Evolutionary conservation across 257 asterid species (phyloP).

Genomic region (Ajuga chamaepitys): DNA sequence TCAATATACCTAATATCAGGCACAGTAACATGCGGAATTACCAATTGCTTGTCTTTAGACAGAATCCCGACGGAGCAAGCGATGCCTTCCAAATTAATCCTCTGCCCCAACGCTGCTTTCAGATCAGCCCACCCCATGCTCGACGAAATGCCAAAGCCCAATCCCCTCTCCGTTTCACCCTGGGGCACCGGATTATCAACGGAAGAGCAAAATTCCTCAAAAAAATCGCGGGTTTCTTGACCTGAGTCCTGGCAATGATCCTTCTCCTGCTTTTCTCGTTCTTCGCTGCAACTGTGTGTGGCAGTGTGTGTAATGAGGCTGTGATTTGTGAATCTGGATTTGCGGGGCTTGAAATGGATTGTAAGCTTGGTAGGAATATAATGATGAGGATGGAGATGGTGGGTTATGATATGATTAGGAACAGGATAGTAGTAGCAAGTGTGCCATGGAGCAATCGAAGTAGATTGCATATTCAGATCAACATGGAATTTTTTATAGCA

Average conservation of each 20-base stretch:
- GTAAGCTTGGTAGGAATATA: slow-evolving; percentile 10
- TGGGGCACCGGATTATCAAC: slow-evolving; percentile 27
- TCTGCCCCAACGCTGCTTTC: slow-evolving; percentile 87
- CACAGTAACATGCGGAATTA: slow-evolving; percentile 64
- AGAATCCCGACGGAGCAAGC: slow-evolving; percentile 57
- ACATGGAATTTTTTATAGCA: slow-evolving; percentile 13
- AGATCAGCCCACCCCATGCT: slow-evolving; percentile 78
- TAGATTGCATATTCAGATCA: slow-evolving; percentile 51
- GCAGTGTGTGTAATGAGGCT: slow-evolving; percentile 31
- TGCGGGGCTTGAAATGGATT: slow-evolving; percentile 13
- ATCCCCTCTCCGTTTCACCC: slow-evolving; percentile 6
- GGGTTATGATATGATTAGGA: slow-evolving; percentile 37
- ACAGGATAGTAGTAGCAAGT: slow-evolving; percentile 47
- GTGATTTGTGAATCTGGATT: slow-evolving; percentile 16
- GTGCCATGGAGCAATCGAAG: slow-evolving; percentile 59
- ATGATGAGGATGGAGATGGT: slow-evolving; percentile 24
- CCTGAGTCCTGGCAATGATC: slow-evolving; percentile 18
- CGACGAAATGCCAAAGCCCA: slow-evolving; percentile 36
- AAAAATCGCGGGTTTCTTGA: slow-evolving; percentile 20
- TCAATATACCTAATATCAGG: slow-evolving; percentile 74
- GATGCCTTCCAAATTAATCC: slow-evolving; percentile 79
- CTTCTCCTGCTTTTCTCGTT: slow-evolving; percentile 35
- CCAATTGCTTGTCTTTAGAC: slow-evolving; percentile 57
- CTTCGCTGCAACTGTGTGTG: slow-evolving; percentile 56
- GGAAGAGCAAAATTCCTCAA: slow-evolving; percentile 33